phyloP scores from a whole-genome alignment of 2,329 filamentous ascomycete species.

The Claviceps sp. region DNA sequence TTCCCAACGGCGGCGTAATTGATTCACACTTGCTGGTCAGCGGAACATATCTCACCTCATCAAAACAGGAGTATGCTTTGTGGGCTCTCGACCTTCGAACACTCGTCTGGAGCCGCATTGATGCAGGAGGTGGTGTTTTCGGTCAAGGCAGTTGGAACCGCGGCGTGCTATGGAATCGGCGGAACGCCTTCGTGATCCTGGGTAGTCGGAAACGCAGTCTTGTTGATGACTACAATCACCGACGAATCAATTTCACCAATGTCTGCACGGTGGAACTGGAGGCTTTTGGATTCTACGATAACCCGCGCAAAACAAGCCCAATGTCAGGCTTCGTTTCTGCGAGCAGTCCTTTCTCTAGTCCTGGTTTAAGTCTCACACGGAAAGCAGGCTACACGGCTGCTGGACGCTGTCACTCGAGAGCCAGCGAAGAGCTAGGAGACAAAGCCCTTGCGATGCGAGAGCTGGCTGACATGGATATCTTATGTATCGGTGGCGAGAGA shows the following conservation, averaged over 20 bases:
- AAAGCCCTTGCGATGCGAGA: constrained; percentile 70
- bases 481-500: constrained; percentile 80
- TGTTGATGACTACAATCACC: constrained; percentile 96
- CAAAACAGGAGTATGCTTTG: constrained; percentile 93
- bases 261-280: constrained; percentile 95
- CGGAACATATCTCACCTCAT: constrained; percentile 92
- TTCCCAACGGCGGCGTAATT: constrained; percentile 90
- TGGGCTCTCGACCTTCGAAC: constrained; percentile 88
- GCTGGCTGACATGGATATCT: constrained; percentile 89
- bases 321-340: constrained; percentile 76
- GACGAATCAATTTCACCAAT: constrained; percentile 93
- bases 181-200: constrained; percentile 91
- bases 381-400: constrained; percentile 56
- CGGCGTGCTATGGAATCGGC: constrained; percentile 80
- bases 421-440: constrained; percentile 75
- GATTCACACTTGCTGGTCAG: constrained; percentile 96
- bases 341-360: constrained; percentile 54
- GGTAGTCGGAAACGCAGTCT: constrained; percentile 87
- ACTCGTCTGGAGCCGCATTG: constrained; percentile 88
- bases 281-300: constrained; percentile 94
- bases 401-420: constrained; percentile 60
- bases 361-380: constrained; percentile 40
- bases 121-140: constrained; percentile 87
- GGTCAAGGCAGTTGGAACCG: constrained; percentile 97
- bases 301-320: constrained; percentile 65